These are phyloP conservation scores for Phytophthora fragariaefolia DNA, from an alignment of 352 stramenopile species.

Conservation along the genomic window DNA sequence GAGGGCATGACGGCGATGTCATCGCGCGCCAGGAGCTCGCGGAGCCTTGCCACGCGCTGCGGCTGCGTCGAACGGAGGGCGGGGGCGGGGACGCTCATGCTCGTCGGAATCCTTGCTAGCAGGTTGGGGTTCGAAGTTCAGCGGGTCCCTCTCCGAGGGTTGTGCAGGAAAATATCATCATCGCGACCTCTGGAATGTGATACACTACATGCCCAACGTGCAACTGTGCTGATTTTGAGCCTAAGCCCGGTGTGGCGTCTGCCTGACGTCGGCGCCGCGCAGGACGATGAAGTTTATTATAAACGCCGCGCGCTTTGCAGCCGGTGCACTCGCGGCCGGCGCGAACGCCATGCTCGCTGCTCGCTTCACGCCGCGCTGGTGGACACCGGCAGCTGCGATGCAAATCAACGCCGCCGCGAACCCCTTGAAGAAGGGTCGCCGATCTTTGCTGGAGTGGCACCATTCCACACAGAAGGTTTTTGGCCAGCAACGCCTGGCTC, in stretches of 20 bases:
- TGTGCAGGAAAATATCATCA: no score
- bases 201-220: no score
- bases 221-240: constrained; percentile 1
- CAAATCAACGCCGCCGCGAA: constrained; percentile 17
- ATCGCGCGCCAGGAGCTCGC: constrained; percentile 58
- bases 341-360: no score
- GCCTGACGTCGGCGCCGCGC: no score
- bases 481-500: not conserved
- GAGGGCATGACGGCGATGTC: constrained; percentile 86
- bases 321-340: not conserved
- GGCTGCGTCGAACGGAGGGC: constrained; percentile 40
- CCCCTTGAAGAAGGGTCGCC: constrained; percentile 28
- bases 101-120: not conserved
- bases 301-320: not conserved
- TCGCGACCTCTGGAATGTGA: not conserved
- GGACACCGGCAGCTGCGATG: constrained; percentile 5
- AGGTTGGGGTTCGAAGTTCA: constrained; percentile 8
- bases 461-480: constrained; percentile 10
- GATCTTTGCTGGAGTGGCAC: constrained; percentile 20
- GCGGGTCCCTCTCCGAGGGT: no score
- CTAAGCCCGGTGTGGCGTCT: no score
- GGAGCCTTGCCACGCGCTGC: constrained; percentile 52
- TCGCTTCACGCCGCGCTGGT: not conserved
- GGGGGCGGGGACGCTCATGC: no score
- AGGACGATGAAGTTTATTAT: no score